Base-by-base conservation (phyloP, 139 green algal species). In the Picochlorum sp. region DNA sequence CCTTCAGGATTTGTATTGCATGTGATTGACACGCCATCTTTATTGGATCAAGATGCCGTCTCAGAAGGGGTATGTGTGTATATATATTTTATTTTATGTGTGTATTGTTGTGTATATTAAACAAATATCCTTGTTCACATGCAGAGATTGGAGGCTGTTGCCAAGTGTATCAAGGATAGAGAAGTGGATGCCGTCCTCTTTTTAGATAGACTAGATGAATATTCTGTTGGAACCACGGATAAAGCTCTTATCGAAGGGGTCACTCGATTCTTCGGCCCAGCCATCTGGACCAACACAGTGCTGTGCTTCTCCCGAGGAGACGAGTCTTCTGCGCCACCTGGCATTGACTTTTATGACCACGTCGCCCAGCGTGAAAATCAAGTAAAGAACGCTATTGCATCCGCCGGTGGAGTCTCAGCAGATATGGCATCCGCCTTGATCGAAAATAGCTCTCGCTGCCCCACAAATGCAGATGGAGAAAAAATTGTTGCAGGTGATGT, bases 21-120 rank as follows among this genome's bases (percentile, higher is more conserved):
- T 57, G 7, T 87, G 52, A 85, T 92, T 41, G 85, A 92, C 77
- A 86, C 86, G 6, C 86, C 84, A 28, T 85, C 82, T 1, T 60
- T 92, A 34, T 67, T 89, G 55, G 77, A 90, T 4, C 72, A 75
- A 34, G 85, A 88, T 65, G 38, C 55, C 1, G 61, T 91, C 14
- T 73, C 63, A 30, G 31, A 57, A 57, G 69, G 78, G 18, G 47
- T 54, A 54, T 1, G 47, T 54, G n/a, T 50, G 38, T 20, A 21
- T 4, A 21, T 4, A 37, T 16, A 20, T 60, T 16, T 24, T 15
- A n/a, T 60, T 16, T 26, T 3, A 26, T 26, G 2, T 24, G 23
- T 61, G 16, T 52, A n/a, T 3, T 52, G 9, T 23, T 52, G 47
- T 50, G 15, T 65, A 9, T 18, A 26, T 65, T 56, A 7, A 64